Conservation (phyloP, 768 basidiomycete genomes). For the Russula earlei region DNA sequence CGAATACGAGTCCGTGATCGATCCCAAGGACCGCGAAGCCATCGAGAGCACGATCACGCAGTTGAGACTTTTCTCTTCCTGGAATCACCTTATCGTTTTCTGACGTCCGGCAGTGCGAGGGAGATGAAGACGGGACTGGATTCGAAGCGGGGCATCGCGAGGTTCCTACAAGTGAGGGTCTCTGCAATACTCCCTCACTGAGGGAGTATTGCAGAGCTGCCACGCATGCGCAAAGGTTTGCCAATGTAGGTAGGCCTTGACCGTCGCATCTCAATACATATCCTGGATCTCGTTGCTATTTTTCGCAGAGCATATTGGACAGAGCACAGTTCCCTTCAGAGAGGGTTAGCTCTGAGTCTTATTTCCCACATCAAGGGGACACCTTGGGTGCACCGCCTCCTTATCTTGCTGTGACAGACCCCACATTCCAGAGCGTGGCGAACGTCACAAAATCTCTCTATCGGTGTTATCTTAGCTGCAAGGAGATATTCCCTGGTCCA, state of each 20-base stretch:
- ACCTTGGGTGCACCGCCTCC: not conserved
- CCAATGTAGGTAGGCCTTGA: not conserved
- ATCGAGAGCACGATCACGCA: not conserved
- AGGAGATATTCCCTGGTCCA: not conserved
- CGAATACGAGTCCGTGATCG: not conserved
- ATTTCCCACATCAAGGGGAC: not conserved
- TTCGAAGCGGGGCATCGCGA: not conserved
- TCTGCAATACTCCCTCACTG: too few relatives aligned
- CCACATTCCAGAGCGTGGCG: not conserved
- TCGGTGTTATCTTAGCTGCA: not conserved
- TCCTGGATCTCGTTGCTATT: not conserved
- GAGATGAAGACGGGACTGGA: not conserved
- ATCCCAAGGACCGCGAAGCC: not conserved
- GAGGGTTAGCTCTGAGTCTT: not conserved
- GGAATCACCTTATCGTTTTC: not conserved
- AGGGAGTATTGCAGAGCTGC: slow-evolving; percentile 4
- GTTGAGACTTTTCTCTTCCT: not conserved
- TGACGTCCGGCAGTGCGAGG: not conserved
- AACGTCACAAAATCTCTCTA: not conserved
- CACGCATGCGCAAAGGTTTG: not conserved
- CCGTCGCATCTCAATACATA: not conserved
- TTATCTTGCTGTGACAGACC: not conserved
- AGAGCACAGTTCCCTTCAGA: not conserved
- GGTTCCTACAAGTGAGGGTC: not conserved
- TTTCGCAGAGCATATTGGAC: not conserved